A percentile compares a stretch with the other conserved stretches of the same genome.
phyloP scores from a whole-genome alignment of 78 protist genomes.

The Blattamonas nauphoetae region DNA sequence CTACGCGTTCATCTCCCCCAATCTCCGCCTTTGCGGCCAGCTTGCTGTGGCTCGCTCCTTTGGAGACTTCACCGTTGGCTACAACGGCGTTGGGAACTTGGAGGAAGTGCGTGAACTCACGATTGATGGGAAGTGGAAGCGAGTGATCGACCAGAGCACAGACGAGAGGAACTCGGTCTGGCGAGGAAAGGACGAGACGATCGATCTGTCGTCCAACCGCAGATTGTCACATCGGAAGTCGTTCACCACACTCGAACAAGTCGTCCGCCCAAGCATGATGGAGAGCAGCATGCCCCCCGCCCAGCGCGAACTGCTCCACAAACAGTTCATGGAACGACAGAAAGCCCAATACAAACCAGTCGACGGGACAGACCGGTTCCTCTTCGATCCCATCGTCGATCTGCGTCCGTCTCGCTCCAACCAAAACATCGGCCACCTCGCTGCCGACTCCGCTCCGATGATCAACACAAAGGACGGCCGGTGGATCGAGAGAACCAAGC shows the following conservation, averaged over 20 bases:
- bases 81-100: neutral
- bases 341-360: neutral
- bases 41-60: neutral
- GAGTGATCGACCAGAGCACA: neutral
- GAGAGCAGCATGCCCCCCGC: no score
- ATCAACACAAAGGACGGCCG: no score
- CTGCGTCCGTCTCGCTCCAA: neutral
- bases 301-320: no score
- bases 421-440: neutral
- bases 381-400: neutral
- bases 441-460: neutral
- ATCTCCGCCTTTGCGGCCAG: neutral
- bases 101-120: neutral
- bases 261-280: no score
- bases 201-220: neutral
- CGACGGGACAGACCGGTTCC: neutral
- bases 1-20: neutral
- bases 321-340: neutral
- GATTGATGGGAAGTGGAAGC: neutral
- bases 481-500: no score
- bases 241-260: no score
- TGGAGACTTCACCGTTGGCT: neutral
- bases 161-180: neutral
- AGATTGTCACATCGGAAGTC: neutral
- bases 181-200: neutral